These are phyloP conservation scores for Neurospora crassa DNA, from an alignment of 2,329 filamentous ascomycete species.

Conservation along the genomic window DNA sequence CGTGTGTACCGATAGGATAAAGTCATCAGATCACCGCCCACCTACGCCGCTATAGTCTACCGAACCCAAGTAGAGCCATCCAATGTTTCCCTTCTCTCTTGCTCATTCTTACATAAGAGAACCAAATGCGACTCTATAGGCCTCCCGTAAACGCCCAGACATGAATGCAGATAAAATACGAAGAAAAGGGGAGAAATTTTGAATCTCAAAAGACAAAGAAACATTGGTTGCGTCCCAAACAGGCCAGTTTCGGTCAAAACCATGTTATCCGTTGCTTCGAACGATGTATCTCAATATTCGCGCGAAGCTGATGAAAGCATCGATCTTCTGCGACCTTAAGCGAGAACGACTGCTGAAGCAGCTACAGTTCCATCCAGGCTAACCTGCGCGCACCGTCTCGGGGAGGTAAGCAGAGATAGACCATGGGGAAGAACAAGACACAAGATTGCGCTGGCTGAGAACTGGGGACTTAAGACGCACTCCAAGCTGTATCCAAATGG, in stretches of 20 bases:
- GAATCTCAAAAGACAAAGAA: background rate
- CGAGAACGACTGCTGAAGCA: background rate
- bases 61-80: background rate
- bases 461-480: background rate
- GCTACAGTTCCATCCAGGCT: background rate
- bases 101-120: background rate
- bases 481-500: background rate
- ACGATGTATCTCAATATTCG: background rate
- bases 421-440: background rate
- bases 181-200: background rate
- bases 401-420: background rate
- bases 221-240: background rate
- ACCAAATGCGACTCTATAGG: background rate
- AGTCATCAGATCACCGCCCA: background rate
- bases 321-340: background rate
- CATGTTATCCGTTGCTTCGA: background rate
- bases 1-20: background rate
- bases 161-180: background rate
- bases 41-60: background rate
- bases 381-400: background rate
- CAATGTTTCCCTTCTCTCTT: background rate
- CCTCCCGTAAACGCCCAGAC: background rate
- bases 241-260: background rate
- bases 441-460: background rate
- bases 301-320: background rate